Percentiles rank a stretch among this genome's conserved stretches.
phyloP scores from a whole-genome alignment of 2,329 filamentous ascomycete species.

The Metarhizium anisopliae region DNA sequence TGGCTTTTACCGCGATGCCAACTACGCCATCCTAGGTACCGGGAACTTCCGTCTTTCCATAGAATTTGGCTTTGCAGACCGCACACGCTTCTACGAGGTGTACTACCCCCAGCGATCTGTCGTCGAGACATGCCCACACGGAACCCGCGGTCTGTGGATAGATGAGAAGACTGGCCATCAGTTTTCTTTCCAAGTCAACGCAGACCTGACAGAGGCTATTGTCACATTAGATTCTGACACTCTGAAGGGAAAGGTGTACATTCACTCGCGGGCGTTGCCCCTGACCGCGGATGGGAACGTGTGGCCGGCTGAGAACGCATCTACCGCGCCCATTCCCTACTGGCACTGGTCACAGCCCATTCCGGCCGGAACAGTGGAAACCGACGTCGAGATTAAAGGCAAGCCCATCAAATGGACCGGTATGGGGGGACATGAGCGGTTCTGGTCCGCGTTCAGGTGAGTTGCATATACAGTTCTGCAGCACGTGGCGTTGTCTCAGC shows the following conservation, averaged over 20 bases:
- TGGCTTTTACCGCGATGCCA: constrained; percentile 21
- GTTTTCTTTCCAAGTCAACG: constrained; percentile 5
- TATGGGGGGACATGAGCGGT: constrained; percentile 14
- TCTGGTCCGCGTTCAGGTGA: constrained; percentile 13
- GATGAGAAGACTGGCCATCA: constrained; percentile 2
- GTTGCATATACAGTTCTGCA: too few relatives aligned
- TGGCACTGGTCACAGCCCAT: constrained; percentile 14
- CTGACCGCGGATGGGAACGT: constrained; percentile 9
- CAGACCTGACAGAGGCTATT: constrained; percentile 10
- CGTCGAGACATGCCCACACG: constrained; percentile 12
- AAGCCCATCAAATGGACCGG: constrained; percentile 10
- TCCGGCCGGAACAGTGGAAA: constrained; percentile 7
- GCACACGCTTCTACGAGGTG: constrained; percentile 14
- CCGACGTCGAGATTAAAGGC: constrained; percentile 9
- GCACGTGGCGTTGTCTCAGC: too few relatives aligned
- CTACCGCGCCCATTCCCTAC: constrained; percentile 6
- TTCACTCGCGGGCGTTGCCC: constrained; percentile 10
- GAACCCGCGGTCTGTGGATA: constrained; percentile 6
- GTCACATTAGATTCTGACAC: too few relatives aligned
- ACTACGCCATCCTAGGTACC: constrained; percentile 17
- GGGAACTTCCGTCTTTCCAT: constrained; percentile 17
- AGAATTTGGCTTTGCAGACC: constrained; percentile 14
- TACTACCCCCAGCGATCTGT: constrained; percentile 14
- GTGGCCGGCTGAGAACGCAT: constrained; percentile 3
- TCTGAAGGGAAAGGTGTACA: constrained; percentile 8